Evolutionary conservation across 768 basidiomycete species (phyloP).

Genomic region (Boletus pseudopeckii): DNA sequence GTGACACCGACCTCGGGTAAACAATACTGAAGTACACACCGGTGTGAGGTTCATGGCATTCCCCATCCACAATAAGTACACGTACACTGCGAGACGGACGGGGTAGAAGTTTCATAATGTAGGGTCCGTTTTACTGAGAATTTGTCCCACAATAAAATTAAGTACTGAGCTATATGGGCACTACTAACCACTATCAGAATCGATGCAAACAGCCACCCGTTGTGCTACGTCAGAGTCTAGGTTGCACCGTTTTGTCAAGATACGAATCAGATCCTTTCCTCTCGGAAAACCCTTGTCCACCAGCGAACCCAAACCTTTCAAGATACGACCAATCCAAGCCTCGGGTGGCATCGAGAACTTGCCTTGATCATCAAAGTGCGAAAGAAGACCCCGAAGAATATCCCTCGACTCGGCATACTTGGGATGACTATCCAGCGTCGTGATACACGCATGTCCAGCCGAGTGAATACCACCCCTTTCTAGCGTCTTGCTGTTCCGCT

Average conservation of each 20-base stretch:
- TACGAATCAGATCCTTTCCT: slow-evolving; percentile 22
- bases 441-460: slow-evolving; percentile 32
- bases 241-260: slow-evolving; percentile 28
- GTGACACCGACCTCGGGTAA: too few relatives aligned
- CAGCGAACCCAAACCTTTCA: slow-evolving; percentile 23
- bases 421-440: slow-evolving; percentile 21
- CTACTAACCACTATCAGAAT: slow-evolving; percentile 8
- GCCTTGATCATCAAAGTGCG: slow-evolving; percentile 23
- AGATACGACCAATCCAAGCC: slow-evolving; percentile 23
- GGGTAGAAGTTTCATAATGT: too few relatives aligned
- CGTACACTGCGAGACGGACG: too few relatives aligned
- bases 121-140: too few relatives aligned
- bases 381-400: slow-evolving; percentile 18
- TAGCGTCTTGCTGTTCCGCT: slow-evolving; percentile 19
- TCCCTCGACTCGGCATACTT: slow-evolving; percentile 32
- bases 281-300: slow-evolving; percentile 17
- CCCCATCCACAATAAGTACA: too few relatives aligned
- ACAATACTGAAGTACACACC: too few relatives aligned
- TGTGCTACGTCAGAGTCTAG: slow-evolving; percentile 23
- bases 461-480: slow-evolving; percentile 21
- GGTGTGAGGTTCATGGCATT: too few relatives aligned
- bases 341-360: slow-evolving; percentile 31
- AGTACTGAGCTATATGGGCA: too few relatives aligned
- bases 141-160: too few relatives aligned
- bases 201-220: slow-evolving; percentile 19